Conservation (phyloP, 805 yeast species). For the Kazachstania africana region DNA sequence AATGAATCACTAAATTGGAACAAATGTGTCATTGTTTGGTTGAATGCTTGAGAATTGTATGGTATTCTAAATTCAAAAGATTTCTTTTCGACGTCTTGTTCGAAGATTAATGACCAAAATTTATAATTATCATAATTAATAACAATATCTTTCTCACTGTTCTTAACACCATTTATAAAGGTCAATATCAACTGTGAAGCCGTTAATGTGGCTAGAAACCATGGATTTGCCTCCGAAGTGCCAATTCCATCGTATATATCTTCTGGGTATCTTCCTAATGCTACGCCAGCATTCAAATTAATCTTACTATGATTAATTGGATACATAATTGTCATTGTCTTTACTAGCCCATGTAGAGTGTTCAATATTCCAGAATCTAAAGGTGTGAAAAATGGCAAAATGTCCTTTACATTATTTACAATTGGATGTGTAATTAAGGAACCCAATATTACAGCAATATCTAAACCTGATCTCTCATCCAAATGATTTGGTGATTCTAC, state of each 20-base stretch:
- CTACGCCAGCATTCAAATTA: slow-evolving; percentile 38
- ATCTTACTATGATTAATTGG: slow-evolving; percentile 55
- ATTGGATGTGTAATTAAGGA: slow-evolving; percentile 36
- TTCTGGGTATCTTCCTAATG: slow-evolving; percentile 86
- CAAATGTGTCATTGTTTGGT: slow-evolving; percentile 34
- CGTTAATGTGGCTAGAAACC: slow-evolving; percentile 73
- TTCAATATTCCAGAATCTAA: slow-evolving; percentile 46
- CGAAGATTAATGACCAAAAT: slow-evolving; percentile 17
- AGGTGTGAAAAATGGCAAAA: slow-evolving; percentile 53
- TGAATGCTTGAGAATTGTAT: slow-evolving; percentile 31
- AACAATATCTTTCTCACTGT: slow-evolving; percentile 32
- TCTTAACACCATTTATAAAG: slow-evolving; percentile 35
- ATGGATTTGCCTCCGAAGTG: slow-evolving; percentile 75
- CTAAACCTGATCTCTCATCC: slow-evolving; percentile 58
- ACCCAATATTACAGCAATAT: slow-evolving; percentile 53
- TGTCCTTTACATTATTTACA: slow-evolving; percentile 3
- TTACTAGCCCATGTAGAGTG: slow-evolving; percentile 49
- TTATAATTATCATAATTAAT: slow-evolving; percentile 22
- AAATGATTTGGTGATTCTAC: slow-evolving; percentile 53
- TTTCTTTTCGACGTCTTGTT: not conserved
- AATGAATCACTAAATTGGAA: slow-evolving; percentile 58
- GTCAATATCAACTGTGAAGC: slow-evolving; percentile 56
- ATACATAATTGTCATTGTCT: slow-evolving; percentile 61
- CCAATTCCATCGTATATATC: slow-evolving; percentile 75
- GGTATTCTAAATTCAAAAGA: slow-evolving; percentile 5